Conservation (phyloP, 108 stramenopile genomes). For the Nannochloropsis granulata region DNA sequence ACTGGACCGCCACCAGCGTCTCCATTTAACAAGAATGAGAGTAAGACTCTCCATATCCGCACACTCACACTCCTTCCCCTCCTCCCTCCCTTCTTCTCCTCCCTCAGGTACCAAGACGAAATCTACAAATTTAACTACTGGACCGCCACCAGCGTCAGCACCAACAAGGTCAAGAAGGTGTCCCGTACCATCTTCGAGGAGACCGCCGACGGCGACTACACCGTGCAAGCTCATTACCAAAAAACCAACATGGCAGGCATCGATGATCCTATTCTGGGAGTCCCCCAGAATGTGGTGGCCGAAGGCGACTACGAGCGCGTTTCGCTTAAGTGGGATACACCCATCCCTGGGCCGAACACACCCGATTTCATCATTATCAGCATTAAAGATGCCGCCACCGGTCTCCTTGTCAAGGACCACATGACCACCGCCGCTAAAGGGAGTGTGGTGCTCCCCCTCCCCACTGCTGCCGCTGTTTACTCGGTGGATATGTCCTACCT, state of each 20-base stretch:
- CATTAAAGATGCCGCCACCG: not conserved
- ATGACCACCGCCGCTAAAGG: not conserved
- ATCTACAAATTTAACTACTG: not conserved
- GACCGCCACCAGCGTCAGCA: not conserved
- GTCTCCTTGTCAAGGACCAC: not conserved
- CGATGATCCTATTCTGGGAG: not conserved
- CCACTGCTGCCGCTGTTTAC: not conserved
- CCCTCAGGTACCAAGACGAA: not conserved
- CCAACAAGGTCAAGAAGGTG: not conserved
- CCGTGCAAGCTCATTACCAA: not conserved
- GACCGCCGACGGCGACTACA: not conserved
- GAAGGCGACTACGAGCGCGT: not conserved
- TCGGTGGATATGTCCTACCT: not conserved
- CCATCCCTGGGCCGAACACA: not conserved
- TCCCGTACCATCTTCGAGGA: not conserved
- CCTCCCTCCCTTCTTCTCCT: not conserved
- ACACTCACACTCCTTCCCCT: no score
- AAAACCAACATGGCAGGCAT: not conserved
- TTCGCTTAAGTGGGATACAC: not conserved
- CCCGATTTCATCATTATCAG: not conserved
- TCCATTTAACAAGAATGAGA: not conserved
- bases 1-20: not conserved
- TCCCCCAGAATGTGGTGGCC: not conserved
- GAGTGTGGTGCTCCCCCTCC: not conserved
- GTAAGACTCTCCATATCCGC: no score